Percentiles rank a stretch among this genome's conserved stretches.
These are phyloP conservation scores for Amyloporia xantha DNA, from an alignment of 768 basidiomycete species.

Conservation along the genomic window DNA sequence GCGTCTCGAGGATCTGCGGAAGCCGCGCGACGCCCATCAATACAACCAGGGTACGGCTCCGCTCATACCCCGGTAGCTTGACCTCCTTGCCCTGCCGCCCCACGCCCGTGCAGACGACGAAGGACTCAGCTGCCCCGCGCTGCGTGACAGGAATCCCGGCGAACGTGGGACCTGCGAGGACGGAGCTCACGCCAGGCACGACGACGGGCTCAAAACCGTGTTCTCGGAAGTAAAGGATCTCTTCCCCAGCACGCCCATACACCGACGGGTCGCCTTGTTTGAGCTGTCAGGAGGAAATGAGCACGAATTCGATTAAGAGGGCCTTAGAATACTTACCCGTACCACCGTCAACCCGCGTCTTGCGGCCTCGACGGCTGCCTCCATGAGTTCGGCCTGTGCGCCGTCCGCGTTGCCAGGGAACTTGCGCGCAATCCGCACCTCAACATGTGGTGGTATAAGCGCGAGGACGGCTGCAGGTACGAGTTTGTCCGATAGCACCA, in stretches of 20 bases:
- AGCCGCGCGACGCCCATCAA: slow-evolving; percentile 96
- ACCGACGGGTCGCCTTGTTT: slow-evolving; percentile 98
- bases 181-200: slow-evolving; percentile 86
- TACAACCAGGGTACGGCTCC: slow-evolving; percentile 72
- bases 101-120: slow-evolving; percentile 91
- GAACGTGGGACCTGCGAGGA: slow-evolving; percentile 83
- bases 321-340: slow-evolving; percentile 44
- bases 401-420: slow-evolving; percentile 97
- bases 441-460: slow-evolving; percentile 65
- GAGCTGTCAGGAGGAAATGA: slow-evolving; percentile 40
- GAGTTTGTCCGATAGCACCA: slow-evolving; percentile 94
- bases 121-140: slow-evolving; percentile 85
- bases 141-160: slow-evolving; percentile 94
- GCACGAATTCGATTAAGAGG: background rate
- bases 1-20: slow-evolving; percentile 56
- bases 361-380: slow-evolving; percentile 80
- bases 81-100: slow-evolving; percentile 81
- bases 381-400: slow-evolving; percentile 93
- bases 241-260: slow-evolving; percentile 92
- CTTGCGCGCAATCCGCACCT: slow-evolving; percentile 88
- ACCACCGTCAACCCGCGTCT: slow-evolving; percentile 78
- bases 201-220: slow-evolving; percentile 80
- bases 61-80: slow-evolving; percentile 80
- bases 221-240: slow-evolving; percentile 85
- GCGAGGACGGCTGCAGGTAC: slow-evolving; percentile 85